phyloP scores from a whole-genome alignment of 305 asterid genomes.

The Fraxinus sp. region DNA sequence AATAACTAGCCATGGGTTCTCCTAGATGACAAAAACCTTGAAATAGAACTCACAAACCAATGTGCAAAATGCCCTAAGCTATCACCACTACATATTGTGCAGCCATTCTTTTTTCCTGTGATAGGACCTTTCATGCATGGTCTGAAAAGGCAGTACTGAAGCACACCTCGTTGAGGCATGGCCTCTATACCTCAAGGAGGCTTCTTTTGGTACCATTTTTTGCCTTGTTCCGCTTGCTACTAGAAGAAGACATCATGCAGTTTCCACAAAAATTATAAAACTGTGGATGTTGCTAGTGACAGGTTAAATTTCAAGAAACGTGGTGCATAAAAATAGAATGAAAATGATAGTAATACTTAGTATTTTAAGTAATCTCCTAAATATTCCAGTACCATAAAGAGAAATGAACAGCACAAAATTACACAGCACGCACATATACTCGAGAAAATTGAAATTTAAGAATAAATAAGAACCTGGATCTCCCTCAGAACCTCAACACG shows the following conservation, averaged over 20 bases:
- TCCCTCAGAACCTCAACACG: constrained; percentile 53
- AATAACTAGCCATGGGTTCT: neutral
- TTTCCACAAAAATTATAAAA: neutral
- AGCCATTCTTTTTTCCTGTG: neutral
- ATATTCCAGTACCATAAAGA: neutral
- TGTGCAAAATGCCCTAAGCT: neutral
- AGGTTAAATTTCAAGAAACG: neutral
- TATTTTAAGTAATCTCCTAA: neutral
- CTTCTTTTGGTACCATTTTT: neutral
- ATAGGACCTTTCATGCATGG: neutral
- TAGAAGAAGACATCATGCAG: neutral
- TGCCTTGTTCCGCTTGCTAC: neutral
- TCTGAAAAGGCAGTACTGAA: neutral
- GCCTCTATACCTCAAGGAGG: neutral
- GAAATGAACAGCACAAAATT: neutral
- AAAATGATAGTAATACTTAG: neutral
- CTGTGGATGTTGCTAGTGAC: neutral
- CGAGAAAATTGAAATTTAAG: neutral
- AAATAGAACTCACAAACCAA: neutral
- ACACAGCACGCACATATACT: neutral
- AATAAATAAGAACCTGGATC: constrained; percentile 43
- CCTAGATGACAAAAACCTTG: neutral
- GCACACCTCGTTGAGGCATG: neutral
- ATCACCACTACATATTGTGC: neutral
- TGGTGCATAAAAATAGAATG: neutral